Base-by-base conservation (phyloP, 805 yeast species). In the Ogataea ganodermae region DNA sequence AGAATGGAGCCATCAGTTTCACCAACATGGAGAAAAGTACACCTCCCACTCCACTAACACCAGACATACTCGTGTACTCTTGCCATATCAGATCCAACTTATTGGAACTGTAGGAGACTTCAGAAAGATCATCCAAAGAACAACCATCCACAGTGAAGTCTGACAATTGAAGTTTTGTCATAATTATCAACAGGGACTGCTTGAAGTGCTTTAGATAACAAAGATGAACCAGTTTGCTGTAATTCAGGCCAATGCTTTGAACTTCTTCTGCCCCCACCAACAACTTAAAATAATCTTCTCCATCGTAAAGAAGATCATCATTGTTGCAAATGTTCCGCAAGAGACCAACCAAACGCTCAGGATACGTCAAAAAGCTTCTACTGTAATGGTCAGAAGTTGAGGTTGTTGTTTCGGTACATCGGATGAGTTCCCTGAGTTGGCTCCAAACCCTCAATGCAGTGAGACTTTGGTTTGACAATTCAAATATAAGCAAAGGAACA, bases 1-100 rank as follows among this genome's bases (percentile, higher is more conserved):
- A 68, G 53, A 83, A 87, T 17, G 90, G 89, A 0, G 85, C 77
- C 7, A 75, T 62, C 1, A 82, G 64, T 56, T 79, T 81, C n/a
- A 75, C 61, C 17, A 83, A 38, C 78, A 85, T 72, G 0, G 83
- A 70, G 56, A 73, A 80, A 2, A 83, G 51, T 1, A 77, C 68
- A 24, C 60, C 45, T 0, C 80, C 72, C 47, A 73, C 67, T 9
- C 57, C 55, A 47, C 46, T 35, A 6, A 12, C 24, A 5, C n/a
- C 61, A 48, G 55, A 48, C 13, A 55, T 62, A 22, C 62, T 65
- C 35, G 68, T 60, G 2, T 72, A 52, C 3, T 47, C 38, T 2
- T 43, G 40, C 49, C 57, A 54, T 6, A 60, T 51, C 10, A 32
- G 20, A 22, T 45, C 44, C 3, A 63, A 31, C 31, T 57, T 58